Evolutionary conservation across 1,139 yeast species (phyloP).

Genomic region (Yamadazyma siamensis): DNA sequence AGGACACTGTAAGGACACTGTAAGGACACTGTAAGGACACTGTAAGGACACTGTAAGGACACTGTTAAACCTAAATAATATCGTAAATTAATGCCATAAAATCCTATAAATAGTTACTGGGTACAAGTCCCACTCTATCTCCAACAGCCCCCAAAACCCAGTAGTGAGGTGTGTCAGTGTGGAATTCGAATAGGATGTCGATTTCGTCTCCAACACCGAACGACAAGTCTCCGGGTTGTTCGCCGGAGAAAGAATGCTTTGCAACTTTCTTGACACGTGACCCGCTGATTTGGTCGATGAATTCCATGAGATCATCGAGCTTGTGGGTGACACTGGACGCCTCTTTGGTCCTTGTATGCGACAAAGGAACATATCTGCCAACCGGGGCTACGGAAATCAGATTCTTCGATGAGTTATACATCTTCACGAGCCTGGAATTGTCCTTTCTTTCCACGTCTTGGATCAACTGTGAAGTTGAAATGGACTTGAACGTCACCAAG

Average conservation of each 20-base stretch:
- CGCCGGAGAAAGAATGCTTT: conserved; percentile 28
- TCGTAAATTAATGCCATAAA: too few species aligned
- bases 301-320: conserved; percentile 21
- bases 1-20: too few species aligned
- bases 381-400: conserved; percentile 32
- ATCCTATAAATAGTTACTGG: conserved; percentile 28
- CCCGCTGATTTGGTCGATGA: conserved; percentile 19
- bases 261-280: conserved; percentile 15
- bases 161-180: conserved; percentile 19
- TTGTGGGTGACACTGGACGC: conserved; percentile 23
- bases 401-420: conserved; percentile 37
- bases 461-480: conserved; percentile 20
- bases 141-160: conserved; percentile 35
- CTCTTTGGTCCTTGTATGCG: background rate
- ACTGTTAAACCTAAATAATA: too few species aligned
- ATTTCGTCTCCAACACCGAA: conserved; percentile 34
- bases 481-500: conserved; percentile 14
- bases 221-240: conserved; percentile 39
- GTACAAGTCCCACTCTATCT: conserved; percentile 40
- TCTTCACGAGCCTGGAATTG: conserved; percentile 20
- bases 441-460: conserved; percentile 19
- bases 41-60: too few species aligned
- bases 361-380: background rate
- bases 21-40: too few species aligned
- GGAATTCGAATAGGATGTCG: conserved; percentile 34